Evolutionary conservation across 345 rosid genomes (phyloP).

Genomic region (Arabis hirsuta): DNA sequence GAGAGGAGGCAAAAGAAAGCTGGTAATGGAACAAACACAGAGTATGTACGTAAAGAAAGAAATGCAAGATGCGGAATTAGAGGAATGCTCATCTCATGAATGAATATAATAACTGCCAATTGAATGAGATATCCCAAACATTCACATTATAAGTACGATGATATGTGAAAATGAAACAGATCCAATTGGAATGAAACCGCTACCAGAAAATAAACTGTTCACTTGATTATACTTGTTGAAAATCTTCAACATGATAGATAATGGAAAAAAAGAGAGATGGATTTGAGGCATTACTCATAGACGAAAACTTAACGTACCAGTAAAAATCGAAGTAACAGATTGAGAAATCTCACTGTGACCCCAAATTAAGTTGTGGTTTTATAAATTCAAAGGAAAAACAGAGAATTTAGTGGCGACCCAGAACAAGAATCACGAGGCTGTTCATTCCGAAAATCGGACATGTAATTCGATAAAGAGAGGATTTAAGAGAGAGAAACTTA

Average conservation of each 20-base stretch:
- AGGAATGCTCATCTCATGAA: constrained; percentile 21
- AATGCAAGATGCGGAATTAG: neutral
- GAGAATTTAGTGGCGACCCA: neutral
- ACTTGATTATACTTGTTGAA: neutral
- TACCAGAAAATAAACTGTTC: constrained; percentile 3
- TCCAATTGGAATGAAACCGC: neutral
- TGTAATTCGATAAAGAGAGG: neutral
- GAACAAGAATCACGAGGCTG: neutral
- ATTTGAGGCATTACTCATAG: neutral
- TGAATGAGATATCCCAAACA: constrained; percentile 19
- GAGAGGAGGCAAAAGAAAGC: neutral
- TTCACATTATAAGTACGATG: constrained; percentile 15
- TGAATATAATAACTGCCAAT: constrained; percentile 1
- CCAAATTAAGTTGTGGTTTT: constrained; percentile 1
- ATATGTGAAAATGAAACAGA: constrained; percentile 12
- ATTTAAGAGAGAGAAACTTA: constrained; percentile 21
- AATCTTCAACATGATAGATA: neutral
- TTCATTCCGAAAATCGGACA: constrained; percentile 20
- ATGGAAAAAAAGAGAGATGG: neutral
- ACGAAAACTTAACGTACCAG: too few species aligned
- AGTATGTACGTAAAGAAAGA: neutral
- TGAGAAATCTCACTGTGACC: neutral
- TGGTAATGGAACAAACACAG: constrained; percentile 3
- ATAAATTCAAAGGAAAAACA: neutral
- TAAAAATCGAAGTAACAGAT: neutral